Evolutionary conservation across 768 basidiomycete genomes (phyloP).

Genomic region (Russula sp.): DNA sequence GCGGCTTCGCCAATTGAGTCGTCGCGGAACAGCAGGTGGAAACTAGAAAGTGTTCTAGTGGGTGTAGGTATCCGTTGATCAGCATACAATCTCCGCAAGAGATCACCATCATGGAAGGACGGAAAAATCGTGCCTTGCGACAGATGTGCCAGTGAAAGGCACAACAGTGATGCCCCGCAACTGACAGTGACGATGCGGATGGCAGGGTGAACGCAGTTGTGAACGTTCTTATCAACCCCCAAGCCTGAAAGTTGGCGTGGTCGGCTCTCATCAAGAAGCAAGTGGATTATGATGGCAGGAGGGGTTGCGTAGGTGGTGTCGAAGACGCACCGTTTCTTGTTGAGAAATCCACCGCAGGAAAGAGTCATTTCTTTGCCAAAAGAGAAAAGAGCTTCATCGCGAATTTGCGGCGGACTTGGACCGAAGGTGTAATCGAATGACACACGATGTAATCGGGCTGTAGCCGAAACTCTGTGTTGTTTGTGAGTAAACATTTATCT

Average conservation of each 20-base stretch:
- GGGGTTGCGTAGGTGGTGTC: too few relatives aligned
- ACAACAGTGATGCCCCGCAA: background rate
- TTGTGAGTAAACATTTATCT: background rate
- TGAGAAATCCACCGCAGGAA: too few relatives aligned
- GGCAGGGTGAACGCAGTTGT: background rate
- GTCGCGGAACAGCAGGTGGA: too few relatives aligned
- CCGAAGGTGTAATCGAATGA: too few relatives aligned
- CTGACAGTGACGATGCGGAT: background rate
- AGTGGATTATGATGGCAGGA: background rate
- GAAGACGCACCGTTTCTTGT: too few relatives aligned
- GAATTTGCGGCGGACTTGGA: too few relatives aligned
- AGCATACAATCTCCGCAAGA: background rate
- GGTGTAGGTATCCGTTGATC: background rate
- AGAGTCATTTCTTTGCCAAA: too few relatives aligned
- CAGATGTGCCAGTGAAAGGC: background rate
- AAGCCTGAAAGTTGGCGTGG: background rate
- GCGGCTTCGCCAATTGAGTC: too few relatives aligned
- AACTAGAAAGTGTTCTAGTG: background rate
- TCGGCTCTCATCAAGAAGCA: background rate
- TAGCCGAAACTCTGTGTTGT: too few relatives aligned
- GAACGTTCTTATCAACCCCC: too few relatives aligned
- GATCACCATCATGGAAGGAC: background rate
- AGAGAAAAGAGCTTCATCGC: too few relatives aligned
- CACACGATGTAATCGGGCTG: too few relatives aligned
- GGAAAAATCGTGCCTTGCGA: slow-evolving; percentile 3